Base-by-base conservation (phyloP, 352 stramenopile genomes). In the Pythium coloratum region DNA sequence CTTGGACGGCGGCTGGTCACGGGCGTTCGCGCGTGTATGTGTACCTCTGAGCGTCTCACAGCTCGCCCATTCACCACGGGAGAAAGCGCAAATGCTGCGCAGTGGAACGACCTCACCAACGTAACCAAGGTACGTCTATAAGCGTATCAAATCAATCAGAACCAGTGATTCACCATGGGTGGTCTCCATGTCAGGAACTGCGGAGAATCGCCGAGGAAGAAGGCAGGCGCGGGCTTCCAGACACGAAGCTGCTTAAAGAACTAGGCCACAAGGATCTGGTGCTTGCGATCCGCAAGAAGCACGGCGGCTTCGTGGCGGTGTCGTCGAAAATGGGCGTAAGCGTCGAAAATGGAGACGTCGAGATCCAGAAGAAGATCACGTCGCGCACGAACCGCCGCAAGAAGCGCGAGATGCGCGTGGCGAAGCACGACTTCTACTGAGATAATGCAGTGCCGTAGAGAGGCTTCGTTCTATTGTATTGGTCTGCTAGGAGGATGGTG, bases 251-350 rank as follows among this genome's bases (percentile, higher is more conserved):
- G 40, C 76, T 95, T 0, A 95, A 95, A 55, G 70, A 80, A 1
- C 71, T 90, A 16, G 86, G 84, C 12, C 81, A 92, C 58, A 69
- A 74, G 14, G 71, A 80, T 3, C 66, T 95, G 26, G 72, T 95
- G 40, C 67, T 85, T 34, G 82, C 86, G 8, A 92, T 95, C 64
- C 86, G 83, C 44, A 95, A 95, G 66, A 92, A 92, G 55, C 86
- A 95, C 66, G 86, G 86, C 28, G 84, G 86, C 6, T 80, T 95
- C 34, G 80, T 89, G 32, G 47, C 64, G 28, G 78, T 95, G 18
- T 81, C 84, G 7, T 38, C 67, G 33, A 89, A 88, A 62, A 68
- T 95, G 55, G 84, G 84, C 1, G 62, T 78, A 8, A 46, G 10
- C 13, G 81, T 82, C 13, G 69, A 78, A 0, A 24, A 68, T 16